A percentile compares a stretch with the other conserved stretches of the same genome.
These are phyloP conservation scores for Schwanniomyces vanrijiae DNA, from an alignment of 805 yeast species.

Conservation along the genomic window DNA sequence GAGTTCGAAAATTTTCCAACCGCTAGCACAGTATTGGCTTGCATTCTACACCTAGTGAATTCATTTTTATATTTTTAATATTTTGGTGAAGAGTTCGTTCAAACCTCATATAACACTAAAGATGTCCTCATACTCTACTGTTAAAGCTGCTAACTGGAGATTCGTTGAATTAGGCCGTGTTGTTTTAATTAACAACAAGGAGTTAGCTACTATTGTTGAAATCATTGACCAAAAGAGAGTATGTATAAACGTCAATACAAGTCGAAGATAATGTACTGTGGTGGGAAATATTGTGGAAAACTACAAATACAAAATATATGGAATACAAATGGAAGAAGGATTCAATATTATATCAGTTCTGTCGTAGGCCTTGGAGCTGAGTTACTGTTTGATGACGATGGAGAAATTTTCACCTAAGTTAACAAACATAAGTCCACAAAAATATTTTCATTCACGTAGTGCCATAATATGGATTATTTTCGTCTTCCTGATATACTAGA, in stretches of 20 bases:
- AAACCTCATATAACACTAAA: conserved; percentile 8
- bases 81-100: conserved; percentile 3
- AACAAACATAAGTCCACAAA: neutral
- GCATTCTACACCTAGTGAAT: neutral
- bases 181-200: conserved; percentile 81
- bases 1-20: conserved; percentile 6
- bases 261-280: neutral
- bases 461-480: neutral
- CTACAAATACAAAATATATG: neutral
- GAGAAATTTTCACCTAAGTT: neutral
- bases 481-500: neutral
- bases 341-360: neutral
- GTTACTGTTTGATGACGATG: neutral
- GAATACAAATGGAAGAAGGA: neutral
- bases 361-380: neutral
- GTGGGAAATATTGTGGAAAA: neutral
- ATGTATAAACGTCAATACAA: conserved; percentile 37
- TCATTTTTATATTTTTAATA: neutral
- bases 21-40: neutral
- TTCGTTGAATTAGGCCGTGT: conserved; percentile 99
- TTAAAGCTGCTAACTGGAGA: conserved; percentile 98
- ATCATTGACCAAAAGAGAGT: conserved; percentile 99
- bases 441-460: conserved; percentile 1
- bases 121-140: conserved; percentile 53
- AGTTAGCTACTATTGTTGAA: conserved; percentile 97